Evolutionary conservation across 345 rosid genomes (phyloP), one percentile per base, ranked within the genome.

Genomic region (Boechera retrofracta): DNA sequence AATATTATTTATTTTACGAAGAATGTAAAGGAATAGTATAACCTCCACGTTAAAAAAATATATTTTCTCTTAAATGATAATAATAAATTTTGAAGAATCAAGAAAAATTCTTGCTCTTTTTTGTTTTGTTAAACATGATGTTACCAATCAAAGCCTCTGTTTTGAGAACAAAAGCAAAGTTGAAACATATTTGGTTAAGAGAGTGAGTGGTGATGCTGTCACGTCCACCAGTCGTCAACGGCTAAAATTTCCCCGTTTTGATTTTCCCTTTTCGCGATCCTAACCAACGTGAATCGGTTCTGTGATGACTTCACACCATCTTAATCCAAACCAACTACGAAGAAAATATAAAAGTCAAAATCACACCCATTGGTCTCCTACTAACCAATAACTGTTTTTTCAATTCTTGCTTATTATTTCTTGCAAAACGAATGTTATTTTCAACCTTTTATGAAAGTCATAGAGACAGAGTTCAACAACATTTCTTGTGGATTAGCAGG

Each of bases 371-470:
- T 64, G 56, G 48, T 74, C 56, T 64, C 57, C 57, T 53, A 44
- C 16, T 42, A 31, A 31, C 77, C 69, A 72, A 72, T 72, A 31
- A 32, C 55, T 64, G 31, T 15, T 54, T 64, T 31, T 31, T 8
- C 71, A 71, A 3, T 35, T 47, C n/a, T 3, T 35, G 36, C 67
- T 24, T 58, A 29, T 44, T 29, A 12, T 44, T 44, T 11, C 18
- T 49, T 47, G 9, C 21, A 4, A 58, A 11, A 62, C 6, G 5
- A 42, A 42, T 42, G 47, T 42, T 39, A 29, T 45, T 65, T 54
- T 24, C 47, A 74, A 74, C 64, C 4, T 28, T 56, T 42, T 35
- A 35, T 11, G 32, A 75, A 75, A 66, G 73, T 75, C 73, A 67
- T 26, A 35, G 29, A 64, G 38, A 67, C 16, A 33, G 29, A 64